These are phyloP conservation scores for Whalleya microplaca DNA, from an alignment of 2,329 filamentous ascomycete species.

Conservation along the genomic window DNA sequence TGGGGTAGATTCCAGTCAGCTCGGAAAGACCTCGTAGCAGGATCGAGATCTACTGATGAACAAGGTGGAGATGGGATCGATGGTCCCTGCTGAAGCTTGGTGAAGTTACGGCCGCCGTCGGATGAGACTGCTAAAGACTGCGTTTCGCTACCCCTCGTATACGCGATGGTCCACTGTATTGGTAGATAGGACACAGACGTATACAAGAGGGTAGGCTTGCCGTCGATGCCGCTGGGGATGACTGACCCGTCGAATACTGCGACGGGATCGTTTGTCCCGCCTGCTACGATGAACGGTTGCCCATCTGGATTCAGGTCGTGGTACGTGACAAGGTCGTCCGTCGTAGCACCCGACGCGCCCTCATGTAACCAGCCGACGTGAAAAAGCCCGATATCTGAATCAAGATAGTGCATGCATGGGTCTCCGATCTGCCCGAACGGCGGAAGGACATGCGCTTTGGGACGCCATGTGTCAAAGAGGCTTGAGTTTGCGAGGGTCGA, in stretches of 20 bases:
- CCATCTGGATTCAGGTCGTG: conserved; percentile 44
- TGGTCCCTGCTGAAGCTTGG: conserved; percentile 42
- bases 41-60: too few relatives aligned
- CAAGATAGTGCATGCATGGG: conserved; percentile 50
- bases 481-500: conserved; percentile 43
- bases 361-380: conserved; percentile 48
- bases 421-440: conserved; percentile 46
- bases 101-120: conserved; percentile 42
- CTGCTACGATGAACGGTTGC: conserved; percentile 37
- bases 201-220: conserved; percentile 48
- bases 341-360: conserved; percentile 43
- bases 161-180: conserved; percentile 50
- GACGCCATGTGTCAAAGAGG: conserved; percentile 38
- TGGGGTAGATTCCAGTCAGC: conserved; percentile 45
- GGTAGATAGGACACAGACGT: conserved; percentile 49
- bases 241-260: conserved; percentile 51
- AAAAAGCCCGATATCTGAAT: conserved; percentile 47
- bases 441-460: conserved; percentile 46
- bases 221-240: conserved; percentile 47
- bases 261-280: conserved; percentile 42
- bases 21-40: too few relatives aligned
- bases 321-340: conserved; percentile 45
- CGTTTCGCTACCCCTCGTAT: conserved; percentile 50
- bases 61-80: conserved; percentile 43
- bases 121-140: conserved; percentile 47